Evolutionary conservation across 129 eudicot genomes (phyloP), one percentile per base, ranked within the genome.

Genomic region (Apium graveolens): DNA sequence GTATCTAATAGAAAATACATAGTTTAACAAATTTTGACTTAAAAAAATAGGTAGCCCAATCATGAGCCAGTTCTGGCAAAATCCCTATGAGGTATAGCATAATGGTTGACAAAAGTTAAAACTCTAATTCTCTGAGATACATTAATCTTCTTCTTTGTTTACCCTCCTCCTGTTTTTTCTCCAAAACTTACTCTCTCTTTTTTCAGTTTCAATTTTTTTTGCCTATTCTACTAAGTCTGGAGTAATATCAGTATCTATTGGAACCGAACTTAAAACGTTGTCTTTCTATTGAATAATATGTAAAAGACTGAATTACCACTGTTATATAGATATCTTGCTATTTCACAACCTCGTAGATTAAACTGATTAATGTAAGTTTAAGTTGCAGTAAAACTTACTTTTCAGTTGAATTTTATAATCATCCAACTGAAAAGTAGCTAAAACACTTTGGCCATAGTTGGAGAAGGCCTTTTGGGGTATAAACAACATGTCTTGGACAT

Each of bases 91-190:
- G 66, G 66, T 57, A n/a, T 12, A 57, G 27, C 66, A n/a, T n/a
- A n/a, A 57, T 57, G 66, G 66, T n/a, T 57, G 66, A 57, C 66
- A 57, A 24, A 55, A 57, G 32, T n/a, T 57, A n/a, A 57, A 57
- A 57, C 3, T 24, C 11, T n/a, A n/a, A n/a, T n/a, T 24, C 11
- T 24, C 65, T 55, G 29, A 24, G 11, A 20, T 51, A 20, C 60
- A 20, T 51, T 51, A 51, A 20, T 5, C 24, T 51, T 51, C 26
- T 51, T 51, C n/a, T 49, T 5, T 16, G 11, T 49, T n/a, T 21
- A 20, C 63, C 27, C 11, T 24, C 11, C 63, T n/a, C 53, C 7
- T 16, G 14, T 43, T 11, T 43, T 17, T 5, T 5, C 7, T 4
- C 31, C 1, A 8, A 31, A 55, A 55, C 11, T 7, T 24, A 7